Conservation (phyloP, 805 yeast species). For the Candida vaughaniae region DNA sequence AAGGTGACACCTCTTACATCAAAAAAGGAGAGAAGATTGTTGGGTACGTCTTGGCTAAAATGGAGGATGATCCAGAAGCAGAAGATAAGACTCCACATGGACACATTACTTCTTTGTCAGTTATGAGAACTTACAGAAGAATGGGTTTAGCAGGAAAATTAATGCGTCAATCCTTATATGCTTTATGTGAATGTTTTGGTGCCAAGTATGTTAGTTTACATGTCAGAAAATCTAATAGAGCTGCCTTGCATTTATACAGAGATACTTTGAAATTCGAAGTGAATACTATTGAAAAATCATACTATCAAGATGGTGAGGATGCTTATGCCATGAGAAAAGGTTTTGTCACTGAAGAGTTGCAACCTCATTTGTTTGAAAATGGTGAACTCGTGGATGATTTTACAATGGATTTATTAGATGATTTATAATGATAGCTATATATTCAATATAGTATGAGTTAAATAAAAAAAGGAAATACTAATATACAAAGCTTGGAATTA, state of each 20-base stretch:
- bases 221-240: conserved; percentile 89
- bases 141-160: conserved; percentile 91
- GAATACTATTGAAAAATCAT: conserved; percentile 76
- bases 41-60: conserved; percentile 94
- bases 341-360: conserved; percentile 56
- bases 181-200: conserved; percentile 75
- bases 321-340: conserved; percentile 91
- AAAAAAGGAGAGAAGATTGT: conserved; percentile 75
- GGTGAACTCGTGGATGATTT: conserved; percentile 56
- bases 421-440: conserved; percentile 11
- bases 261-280: conserved; percentile 85
- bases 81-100: conserved; percentile 80
- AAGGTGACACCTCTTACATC: conserved; percentile 65
- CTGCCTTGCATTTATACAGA: conserved; percentile 88
- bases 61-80: conserved; percentile 90
- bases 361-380: conserved; percentile 57
- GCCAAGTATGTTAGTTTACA: conserved; percentile 87
- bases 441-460: conserved; percentile 4
- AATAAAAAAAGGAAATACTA: not conserved
- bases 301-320: conserved; percentile 96
- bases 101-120: conserved; percentile 90
- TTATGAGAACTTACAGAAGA: conserved; percentile 92
- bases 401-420: conserved; percentile 30
- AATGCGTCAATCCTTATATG: conserved; percentile 81
- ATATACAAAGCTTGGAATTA: not conserved